Base-by-base conservation (phyloP, 352 stramenopile genomes). In the Globisporangium spiculum region DNA sequence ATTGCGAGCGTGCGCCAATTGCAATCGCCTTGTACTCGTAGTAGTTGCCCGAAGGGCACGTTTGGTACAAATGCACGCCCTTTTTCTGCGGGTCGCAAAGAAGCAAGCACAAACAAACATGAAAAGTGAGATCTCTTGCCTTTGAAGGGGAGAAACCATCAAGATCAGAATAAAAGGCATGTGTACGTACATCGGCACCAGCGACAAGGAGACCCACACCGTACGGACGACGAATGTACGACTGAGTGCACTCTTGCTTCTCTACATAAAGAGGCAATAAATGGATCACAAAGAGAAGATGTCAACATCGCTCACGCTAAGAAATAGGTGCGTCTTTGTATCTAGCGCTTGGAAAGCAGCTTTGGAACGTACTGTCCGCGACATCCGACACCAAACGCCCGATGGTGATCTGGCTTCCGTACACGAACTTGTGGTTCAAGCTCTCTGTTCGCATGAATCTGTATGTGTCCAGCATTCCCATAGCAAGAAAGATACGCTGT, bases 361-460 rank as follows among this genome's bases (percentile, higher is more conserved):
- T 8, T 26, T 32, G 30, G 20, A 60, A 72, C 68, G 54, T 68
- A 74, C 81, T 98, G 85, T 99, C 98, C 7, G 98, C 97, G 18
- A 99, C 78, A 77, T 99, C 96, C 62, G 88, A 92, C 30, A 99
- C 97, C 57, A 99, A 80, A 10, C 96, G 86, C 48, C 94, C 92
- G 10, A 97, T 92, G 20, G 97, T 96, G 68, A 99, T 97, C 67
- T 84, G 80, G 67, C 95, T 97, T 60, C 97, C 97, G 77, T 99
- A 99, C 46, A 99, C 93, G 75, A 99, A 99, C 84, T 99, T 99
- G 90, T 99, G 96, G 81, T 99, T 99, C 63, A 99, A 81, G 72
- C 96, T 99, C 81, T 99, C 98, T 60, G 96, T 99, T 53, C 97
- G 87, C 93, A 98, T 98, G 75, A 98, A 98, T 65, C 84, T 92